Conservation (phyloP, 768 basidiomycete species). For the Brasilioporus rufonigricans region DNA sequence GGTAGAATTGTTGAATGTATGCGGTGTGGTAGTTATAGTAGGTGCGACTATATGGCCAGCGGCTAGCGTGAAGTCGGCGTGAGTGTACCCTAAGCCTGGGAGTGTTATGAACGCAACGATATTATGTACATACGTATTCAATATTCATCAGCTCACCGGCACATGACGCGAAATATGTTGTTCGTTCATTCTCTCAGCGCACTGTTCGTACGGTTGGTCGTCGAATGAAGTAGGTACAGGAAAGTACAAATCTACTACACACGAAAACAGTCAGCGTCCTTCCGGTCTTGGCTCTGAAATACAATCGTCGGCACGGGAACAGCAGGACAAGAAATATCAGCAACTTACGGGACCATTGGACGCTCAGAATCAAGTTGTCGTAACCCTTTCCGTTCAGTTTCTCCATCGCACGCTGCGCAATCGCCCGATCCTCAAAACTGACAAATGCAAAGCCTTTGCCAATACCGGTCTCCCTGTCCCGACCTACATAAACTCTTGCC, state of each 20-base stretch:
- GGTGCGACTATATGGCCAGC: too few relatives aligned
- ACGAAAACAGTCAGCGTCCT: constrained; percentile 25
- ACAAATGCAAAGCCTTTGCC: constrained; percentile 99
- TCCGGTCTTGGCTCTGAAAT: constrained; percentile 44
- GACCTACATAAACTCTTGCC: constrained; percentile 88
- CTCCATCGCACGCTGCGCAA: constrained; percentile 85
- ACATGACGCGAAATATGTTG: too few relatives aligned
- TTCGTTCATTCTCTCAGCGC: too few relatives aligned
- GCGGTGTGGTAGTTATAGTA: too few relatives aligned
- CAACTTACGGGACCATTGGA: constrained; percentile 63
- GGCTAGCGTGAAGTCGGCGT: too few relatives aligned
- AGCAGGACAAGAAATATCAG: not conserved
- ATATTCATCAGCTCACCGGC: too few relatives aligned
- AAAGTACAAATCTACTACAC: constrained; percentile 6
- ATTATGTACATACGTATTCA: too few relatives aligned
- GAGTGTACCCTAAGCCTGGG: too few relatives aligned
- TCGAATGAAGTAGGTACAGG: not conserved
- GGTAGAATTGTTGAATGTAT: too few relatives aligned
- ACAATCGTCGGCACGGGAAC: not conserved
- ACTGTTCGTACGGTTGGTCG: not conserved
- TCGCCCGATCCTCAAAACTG: constrained; percentile 79
- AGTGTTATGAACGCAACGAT: too few relatives aligned
- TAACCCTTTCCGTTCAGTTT: constrained; percentile 92
- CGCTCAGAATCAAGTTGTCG: constrained; percentile 81
- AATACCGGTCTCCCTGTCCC: constrained; percentile 90